Base-by-base conservation (phyloP, 306 rosid species). In the Quercus agrifolia region DNA sequence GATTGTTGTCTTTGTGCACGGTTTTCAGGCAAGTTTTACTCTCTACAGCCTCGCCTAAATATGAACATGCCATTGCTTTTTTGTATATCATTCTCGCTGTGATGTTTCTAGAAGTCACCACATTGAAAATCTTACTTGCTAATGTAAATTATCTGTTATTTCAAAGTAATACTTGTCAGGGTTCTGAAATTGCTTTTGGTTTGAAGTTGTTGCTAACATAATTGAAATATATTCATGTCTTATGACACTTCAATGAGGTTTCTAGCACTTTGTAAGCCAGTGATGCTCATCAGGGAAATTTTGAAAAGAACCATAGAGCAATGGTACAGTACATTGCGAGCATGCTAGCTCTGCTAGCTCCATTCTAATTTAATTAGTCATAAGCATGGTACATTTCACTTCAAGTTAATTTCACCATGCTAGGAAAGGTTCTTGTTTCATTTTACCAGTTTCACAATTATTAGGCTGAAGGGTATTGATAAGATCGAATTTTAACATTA, bases 1-100 rank as follows among this genome's bases (percentile, higher is more conserved):
- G 91, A 86, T 91, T 85, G 97, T 90, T 62, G 90, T 94, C 86
- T 94, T 94, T 76, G 99, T 94, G 77, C 99, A 94, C 84, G 99
- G 99, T 54, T 94, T 94, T 85, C 99, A 94, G 97, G 99, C 93
- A 85, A 89, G 97, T 86, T 73, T 81, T 85, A 77, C 70, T 73
- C 56, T 63, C 63, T n/a, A 18, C 23, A 66, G 72, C 70, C 41
- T 35, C 1, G 11, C 52, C 41, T 15, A 68, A 68, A 33, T 68
- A 68, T 35, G 4, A 28, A 64, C 46, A 68, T 68, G 28, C 21
- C 54, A 19, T 0, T 63, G 31, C 4, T 5, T 27, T 63, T 63
- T 63, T 63, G 18, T 27, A 7, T 63, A 13, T 28, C 20, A 63
- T 63, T 33, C 67, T 63, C 12, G 23, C 12, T 13, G 4, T 5